Evolutionary conservation across 106 monocot species (phyloP).

Genomic region (Acanthochlamys bracteata): DNA sequence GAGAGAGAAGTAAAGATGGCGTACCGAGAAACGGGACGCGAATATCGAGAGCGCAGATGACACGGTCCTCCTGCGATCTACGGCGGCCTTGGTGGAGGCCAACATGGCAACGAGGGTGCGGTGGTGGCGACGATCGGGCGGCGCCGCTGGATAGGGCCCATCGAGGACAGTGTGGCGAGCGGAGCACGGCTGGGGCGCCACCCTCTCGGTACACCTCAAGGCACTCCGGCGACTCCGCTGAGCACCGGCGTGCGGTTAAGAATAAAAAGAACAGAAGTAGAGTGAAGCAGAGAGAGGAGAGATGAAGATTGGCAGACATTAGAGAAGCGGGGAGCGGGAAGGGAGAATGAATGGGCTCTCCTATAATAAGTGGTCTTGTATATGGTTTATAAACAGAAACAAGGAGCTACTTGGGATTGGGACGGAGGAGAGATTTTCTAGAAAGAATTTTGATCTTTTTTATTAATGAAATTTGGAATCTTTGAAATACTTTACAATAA

Average conservation of each 20-base stretch:
- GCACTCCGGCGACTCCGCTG: not conserved
- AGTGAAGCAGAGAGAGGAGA: not conserved
- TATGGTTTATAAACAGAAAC: no score
- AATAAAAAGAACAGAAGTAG: not conserved
- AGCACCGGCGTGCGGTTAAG: not conserved
- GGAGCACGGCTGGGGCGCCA: not conserved
- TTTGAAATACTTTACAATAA: no score
- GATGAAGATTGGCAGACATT: not conserved
- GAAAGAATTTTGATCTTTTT: no score
- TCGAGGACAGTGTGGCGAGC: not conserved
- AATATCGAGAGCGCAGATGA: constrained; percentile 1
- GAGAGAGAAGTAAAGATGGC: no score
- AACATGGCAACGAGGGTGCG: not conserved
- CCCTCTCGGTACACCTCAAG: not conserved
- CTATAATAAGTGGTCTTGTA: no score
- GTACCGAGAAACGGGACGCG: not conserved
- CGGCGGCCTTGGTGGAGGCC: not conserved
- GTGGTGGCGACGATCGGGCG: not conserved
- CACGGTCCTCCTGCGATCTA: constrained; percentile 1
- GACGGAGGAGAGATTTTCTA: no score
- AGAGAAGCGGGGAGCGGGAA: no score
- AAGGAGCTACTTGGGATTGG: no score
- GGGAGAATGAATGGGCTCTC: no score
- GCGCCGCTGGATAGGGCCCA: not conserved
- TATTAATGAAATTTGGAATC: no score